Conservation (phyloP, 106 monocot genomes). For the Platanthera zijinensis region DNA sequence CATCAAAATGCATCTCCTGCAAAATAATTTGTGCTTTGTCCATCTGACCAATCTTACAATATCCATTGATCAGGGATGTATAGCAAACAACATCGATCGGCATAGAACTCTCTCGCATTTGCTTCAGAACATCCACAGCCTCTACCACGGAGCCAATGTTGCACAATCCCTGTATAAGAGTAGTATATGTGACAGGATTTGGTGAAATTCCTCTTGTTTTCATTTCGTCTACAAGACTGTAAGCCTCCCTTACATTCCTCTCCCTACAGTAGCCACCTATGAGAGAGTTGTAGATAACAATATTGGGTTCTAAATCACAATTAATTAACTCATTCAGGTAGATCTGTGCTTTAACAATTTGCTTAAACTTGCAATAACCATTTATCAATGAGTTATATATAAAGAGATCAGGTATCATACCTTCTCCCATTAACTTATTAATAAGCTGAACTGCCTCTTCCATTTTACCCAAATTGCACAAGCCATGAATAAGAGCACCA, state of each 20-base stretch:
- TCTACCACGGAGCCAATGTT: conserved; percentile 49
- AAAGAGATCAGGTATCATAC: conserved; percentile 33
- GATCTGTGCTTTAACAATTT: conserved; percentile 41
- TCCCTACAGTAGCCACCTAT: conserved; percentile 43
- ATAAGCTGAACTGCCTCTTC: conserved; percentile 36
- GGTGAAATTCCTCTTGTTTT: conserved; percentile 44
- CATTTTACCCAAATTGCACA: conserved; percentile 56
- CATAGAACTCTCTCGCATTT: conserved; percentile 40
- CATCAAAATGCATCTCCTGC: conserved; percentile 42
- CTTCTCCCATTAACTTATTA: conserved; percentile 35
- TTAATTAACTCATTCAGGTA: conserved; percentile 44
- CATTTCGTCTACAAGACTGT: conserved; percentile 53
- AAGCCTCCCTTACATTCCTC: conserved; percentile 25
- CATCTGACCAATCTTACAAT: conserved; percentile 64
- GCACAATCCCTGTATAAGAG: conserved; percentile 72
- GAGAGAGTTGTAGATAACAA: conserved; percentile 62
- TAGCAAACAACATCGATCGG: conserved; percentile 54
- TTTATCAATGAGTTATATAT: conserved; percentile 50
- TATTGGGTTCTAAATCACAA: conserved; percentile 50
- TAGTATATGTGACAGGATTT: conserved; percentile 53
- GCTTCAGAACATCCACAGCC: conserved; percentile 32
- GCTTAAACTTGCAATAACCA: conserved; percentile 63
- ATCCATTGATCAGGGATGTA: conserved; percentile 63
- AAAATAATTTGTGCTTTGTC: conserved; percentile 42
- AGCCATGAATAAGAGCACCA: conserved; percentile 50